A percentile compares a stretch with the other conserved stretches of the same genome.
phyloP scores from a whole-genome alignment of 495 filamentous ascomycete genomes.

The Penicillium silybi region DNA sequence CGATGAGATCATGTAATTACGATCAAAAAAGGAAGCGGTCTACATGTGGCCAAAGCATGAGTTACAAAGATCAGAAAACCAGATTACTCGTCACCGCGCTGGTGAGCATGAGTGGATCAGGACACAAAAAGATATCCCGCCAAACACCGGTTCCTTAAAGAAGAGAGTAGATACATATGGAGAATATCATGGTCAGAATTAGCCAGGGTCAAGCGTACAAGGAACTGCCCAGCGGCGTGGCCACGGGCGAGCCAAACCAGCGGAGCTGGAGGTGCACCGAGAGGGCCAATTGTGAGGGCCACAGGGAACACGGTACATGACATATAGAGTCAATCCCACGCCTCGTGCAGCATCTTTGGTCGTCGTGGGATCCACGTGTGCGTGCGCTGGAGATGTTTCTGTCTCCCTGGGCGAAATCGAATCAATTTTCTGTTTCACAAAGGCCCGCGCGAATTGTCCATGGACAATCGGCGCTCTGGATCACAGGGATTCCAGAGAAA shows the following conservation, averaged over 20 bases:
- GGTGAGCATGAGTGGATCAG: not conserved
- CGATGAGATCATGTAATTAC: conserved; percentile 40
- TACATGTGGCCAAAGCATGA: not conserved
- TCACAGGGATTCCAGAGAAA: not conserved
- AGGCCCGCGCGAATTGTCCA: not conserved
- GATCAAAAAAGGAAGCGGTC: not conserved
- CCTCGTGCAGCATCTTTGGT: not conserved
- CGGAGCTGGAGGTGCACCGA: not conserved
- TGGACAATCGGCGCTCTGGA: not conserved
- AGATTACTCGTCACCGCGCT: not conserved
- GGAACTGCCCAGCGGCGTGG: conserved; percentile 2
- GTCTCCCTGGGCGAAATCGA: not conserved
- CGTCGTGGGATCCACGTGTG: not conserved
- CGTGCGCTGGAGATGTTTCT: not conserved
- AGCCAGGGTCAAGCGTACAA: conserved; percentile 9
- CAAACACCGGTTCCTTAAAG: conserved; percentile 9
- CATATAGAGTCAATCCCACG: not conserved
- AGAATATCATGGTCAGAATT: conserved; percentile 1
- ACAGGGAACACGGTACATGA: not conserved
- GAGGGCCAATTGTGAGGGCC: not conserved
- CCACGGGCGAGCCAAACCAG: conserved; percentile 10
- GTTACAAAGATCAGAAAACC: not conserved
- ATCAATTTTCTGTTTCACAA: not conserved
- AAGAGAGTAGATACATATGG: conserved; percentile 18
- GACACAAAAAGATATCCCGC: conserved; percentile 1